These are phyloP conservation scores for Thinopyrum elongatum DNA, from an alignment of 176 grass and related monocot genomes.

Conservation along the genomic window DNA sequence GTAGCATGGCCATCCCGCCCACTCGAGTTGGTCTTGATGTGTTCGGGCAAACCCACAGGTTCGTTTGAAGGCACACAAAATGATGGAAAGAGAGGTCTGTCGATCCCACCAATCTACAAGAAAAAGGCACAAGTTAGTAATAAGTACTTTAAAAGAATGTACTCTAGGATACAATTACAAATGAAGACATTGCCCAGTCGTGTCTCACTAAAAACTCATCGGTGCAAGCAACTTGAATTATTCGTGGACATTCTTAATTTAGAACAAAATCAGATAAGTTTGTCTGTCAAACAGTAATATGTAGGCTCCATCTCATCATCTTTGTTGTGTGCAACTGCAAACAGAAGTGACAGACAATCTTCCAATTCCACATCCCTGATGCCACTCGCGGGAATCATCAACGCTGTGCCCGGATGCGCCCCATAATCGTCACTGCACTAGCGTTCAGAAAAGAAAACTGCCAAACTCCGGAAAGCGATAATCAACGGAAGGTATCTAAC, in stretches of 20 bases:
- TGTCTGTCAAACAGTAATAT: not conserved
- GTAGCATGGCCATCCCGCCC: not conserved
- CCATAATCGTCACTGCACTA: too few species aligned
- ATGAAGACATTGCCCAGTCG: not conserved
- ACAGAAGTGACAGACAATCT: not conserved
- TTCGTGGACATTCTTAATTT: not conserved
- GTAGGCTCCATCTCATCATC: not conserved
- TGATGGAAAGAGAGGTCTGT: slow-evolving; percentile 52
- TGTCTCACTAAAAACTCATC: not conserved
- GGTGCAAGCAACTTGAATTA: not conserved
- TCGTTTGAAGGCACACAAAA: slow-evolving; percentile 50
- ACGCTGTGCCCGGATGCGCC: too few species aligned
- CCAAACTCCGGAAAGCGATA: not conserved
- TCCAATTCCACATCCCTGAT: not conserved
- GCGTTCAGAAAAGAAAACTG: too few species aligned
- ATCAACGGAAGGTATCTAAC: too few species aligned
- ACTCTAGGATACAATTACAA: not conserved
- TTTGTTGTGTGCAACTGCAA: not conserved
- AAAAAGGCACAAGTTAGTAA: slow-evolving; percentile 22
- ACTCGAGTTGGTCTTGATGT: slow-evolving; percentile 38
- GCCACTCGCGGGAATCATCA: too few species aligned
- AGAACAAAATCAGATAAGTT: not conserved
- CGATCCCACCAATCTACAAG: slow-evolving; percentile 47
- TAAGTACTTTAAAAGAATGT: not conserved
- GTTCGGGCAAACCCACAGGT: slow-evolving; percentile 37